Percentiles rank a stretch among this genome's conserved stretches.
phyloP scores from a whole-genome alignment of 2,329 filamentous ascomycete genomes.

The Calonectria crousiana region DNA sequence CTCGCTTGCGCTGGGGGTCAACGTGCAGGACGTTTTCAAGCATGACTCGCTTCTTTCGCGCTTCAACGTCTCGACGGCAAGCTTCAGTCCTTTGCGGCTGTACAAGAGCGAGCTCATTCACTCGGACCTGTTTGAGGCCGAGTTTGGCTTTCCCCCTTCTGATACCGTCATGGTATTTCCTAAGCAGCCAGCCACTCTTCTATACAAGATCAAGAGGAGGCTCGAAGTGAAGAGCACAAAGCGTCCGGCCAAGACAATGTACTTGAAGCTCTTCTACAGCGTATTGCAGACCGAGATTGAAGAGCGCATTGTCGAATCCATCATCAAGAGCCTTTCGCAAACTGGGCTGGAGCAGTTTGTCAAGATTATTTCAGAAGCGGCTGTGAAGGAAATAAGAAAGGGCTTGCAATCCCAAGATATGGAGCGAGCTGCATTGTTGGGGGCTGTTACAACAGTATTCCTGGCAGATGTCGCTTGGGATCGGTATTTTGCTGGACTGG shows the following conservation, averaged over 20 bases:
- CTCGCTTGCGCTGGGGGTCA: slow-evolving; percentile 88
- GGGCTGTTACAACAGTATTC: slow-evolving; percentile 62
- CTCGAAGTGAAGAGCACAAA: slow-evolving; percentile 49
- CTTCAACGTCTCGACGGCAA: slow-evolving; percentile 90
- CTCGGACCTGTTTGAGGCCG: slow-evolving; percentile 76
- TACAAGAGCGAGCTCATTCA: slow-evolving; percentile 77
- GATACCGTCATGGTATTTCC: slow-evolving; percentile 77
- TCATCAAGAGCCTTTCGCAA: slow-evolving; percentile 55
- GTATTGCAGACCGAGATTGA: slow-evolving; percentile 82
- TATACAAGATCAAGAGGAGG: slow-evolving; percentile 81
- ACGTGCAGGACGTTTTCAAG: slow-evolving; percentile 97
- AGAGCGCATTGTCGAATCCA: slow-evolving; percentile 57
- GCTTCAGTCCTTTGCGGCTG: slow-evolving; percentile 79
- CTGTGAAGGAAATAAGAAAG: slow-evolving; percentile 58
- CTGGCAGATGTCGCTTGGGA: slow-evolving; percentile 62
- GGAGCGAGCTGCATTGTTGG: slow-evolving; percentile 67
- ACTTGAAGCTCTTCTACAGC: slow-evolving; percentile 80
- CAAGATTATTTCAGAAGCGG: slow-evolving; percentile 58
- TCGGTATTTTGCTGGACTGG: slow-evolving; percentile 63
- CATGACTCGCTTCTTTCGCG: slow-evolving; percentile 83
- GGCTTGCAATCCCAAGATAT: slow-evolving; percentile 63
- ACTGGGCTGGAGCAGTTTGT: slow-evolving; percentile 60
- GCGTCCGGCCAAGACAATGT: slow-evolving; percentile 60
- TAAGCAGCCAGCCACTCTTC: slow-evolving; percentile 82
- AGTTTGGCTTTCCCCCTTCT: slow-evolving; percentile 67